Base-by-base conservation (phyloP, 2,329 filamentous ascomycete genomes). In the Penicillium rolfsii region DNA sequence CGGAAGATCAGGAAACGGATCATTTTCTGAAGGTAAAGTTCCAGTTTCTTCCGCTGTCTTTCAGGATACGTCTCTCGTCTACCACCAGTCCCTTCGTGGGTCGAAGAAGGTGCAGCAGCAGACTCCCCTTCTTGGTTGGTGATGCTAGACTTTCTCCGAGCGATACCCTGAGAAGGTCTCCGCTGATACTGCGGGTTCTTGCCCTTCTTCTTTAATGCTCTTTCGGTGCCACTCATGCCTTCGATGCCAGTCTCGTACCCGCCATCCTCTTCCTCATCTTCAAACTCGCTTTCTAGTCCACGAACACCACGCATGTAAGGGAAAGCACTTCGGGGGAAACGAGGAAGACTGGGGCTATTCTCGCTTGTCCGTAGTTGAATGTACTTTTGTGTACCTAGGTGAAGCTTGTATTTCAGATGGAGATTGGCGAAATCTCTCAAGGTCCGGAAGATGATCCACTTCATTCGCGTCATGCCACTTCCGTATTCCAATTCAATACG, bases 1-100 rank as follows among this genome's bases (percentile, higher is more conserved):
- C 94, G 87, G 79, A 99, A 99, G 78, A 99, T 98, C 70, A 99
- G 87, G 85, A 94, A 98, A 57, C 91, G 88, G 62, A 98, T 94
- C 88, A 98, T 92, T 71, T 94, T 90, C 65, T 94, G 91, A 22
- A 99, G 81, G 74, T 99, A 99, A 52, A 88, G 87, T 74, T 98
- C 95, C 35, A 99, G 81, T 73, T 91, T 91, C 69, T 88, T 89
- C 59, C 94, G 87, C 76, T 97, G 93, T 63, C 86, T 88, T 69
- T 96, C 91, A 43, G 91, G 86, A 68, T 94, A 96, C 3, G 81
- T 80, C 58, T 86, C 83, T 64, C 79, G 81, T 62, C 80, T 81
- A 22, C 70, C 70, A 45, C 76, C 74, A 5, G 74, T 73, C 41
- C 72, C 74, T 73, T 73, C 75, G 52, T 72, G 67, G 14, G 69